phyloP scores from a whole-genome alignment of 495 filamentous ascomycete species.

The Cercophora sp. region DNA sequence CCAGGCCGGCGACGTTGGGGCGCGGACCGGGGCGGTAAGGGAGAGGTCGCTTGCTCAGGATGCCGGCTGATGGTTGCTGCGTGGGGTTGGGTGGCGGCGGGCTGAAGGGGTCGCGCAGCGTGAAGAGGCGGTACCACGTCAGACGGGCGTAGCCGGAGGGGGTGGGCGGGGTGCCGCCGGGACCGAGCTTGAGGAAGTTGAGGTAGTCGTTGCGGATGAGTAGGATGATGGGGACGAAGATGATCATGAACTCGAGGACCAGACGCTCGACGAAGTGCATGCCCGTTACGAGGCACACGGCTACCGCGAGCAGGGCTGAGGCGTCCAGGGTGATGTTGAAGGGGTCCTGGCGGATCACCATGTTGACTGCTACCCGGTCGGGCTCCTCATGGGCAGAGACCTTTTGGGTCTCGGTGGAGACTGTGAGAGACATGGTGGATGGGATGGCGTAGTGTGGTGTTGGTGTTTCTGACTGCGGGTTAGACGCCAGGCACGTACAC shows the following conservation, averaged over 20 bases:
- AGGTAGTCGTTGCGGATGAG: slow-evolving; percentile 70
- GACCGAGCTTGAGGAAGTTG: slow-evolving; percentile 71
- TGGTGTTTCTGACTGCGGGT: not conserved
- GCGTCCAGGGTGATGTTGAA: slow-evolving; percentile 48
- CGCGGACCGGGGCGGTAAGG: slow-evolving; percentile 58
- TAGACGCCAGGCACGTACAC: too few relatives aligned
- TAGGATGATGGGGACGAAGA: slow-evolving; percentile 48
- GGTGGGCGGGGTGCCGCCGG: slow-evolving; percentile 75
- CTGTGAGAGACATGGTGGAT: slow-evolving; percentile 27
- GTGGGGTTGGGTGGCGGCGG: slow-evolving; percentile 35
- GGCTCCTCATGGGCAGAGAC: slow-evolving; percentile 10
- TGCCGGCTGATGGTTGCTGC: slow-evolving; percentile 33
- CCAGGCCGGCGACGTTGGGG: slow-evolving; percentile 67
- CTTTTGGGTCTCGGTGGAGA: slow-evolving; percentile 23
- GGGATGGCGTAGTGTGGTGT: not conserved
- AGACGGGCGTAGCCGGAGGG: slow-evolving; percentile 69
- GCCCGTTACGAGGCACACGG: slow-evolving; percentile 43
- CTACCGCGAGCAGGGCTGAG: slow-evolving; percentile 37
- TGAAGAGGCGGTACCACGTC: slow-evolving; percentile 55
- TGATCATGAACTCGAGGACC: slow-evolving; percentile 45
- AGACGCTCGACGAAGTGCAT: slow-evolving; percentile 45
- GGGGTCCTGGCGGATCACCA: slow-evolving; percentile 47
- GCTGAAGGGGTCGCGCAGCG: slow-evolving; percentile 55
- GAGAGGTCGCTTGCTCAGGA: slow-evolving; percentile 39
- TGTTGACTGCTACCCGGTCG: slow-evolving; percentile 25